Conservation (phyloP, 768 basidiomycete genomes). For the Hypsizygus marmoreus region DNA sequence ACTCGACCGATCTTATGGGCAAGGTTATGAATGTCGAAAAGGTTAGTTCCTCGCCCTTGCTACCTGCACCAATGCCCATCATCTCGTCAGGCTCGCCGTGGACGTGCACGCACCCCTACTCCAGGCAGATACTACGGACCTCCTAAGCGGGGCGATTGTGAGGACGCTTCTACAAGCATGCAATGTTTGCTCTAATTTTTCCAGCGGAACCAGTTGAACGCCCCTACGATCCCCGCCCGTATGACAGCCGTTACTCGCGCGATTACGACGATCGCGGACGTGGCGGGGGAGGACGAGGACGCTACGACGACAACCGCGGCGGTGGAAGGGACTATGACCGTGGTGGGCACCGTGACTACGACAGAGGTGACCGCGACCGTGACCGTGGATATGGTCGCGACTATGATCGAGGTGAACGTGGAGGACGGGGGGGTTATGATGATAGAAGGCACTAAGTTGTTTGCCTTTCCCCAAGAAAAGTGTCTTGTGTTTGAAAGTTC, state of each 20-base stretch:
- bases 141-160: conserved; percentile 76
- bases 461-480: too few species aligned
- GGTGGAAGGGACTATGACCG: conserved; percentile 52
- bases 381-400: conserved; percentile 28
- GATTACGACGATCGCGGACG: conserved; percentile 59
- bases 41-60: conserved; percentile 38
- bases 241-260: conserved; percentile 83
- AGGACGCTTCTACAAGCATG: conserved; percentile 21
- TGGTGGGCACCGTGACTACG: conserved; percentile 42
- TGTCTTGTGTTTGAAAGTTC: too few species aligned
- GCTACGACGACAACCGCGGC: conserved; percentile 45
- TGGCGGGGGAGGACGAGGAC: conserved; percentile 43
- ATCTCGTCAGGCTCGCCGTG: conserved; percentile 72
- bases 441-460: conserved; percentile 30
- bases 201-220: conserved; percentile 61
- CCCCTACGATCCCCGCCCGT: conserved; percentile 90
- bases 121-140: conserved; percentile 95
- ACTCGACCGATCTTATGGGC: conserved; percentile 84
- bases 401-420: conserved; percentile 22
- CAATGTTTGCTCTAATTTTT: conserved; percentile 9
- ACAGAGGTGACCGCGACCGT: conserved; percentile 48
- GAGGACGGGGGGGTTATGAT: conserved; percentile 25
- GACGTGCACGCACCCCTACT: conserved; percentile 88
- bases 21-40: conserved; percentile 89
- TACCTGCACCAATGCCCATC: not conserved